A percentile compares a stretch with the other conserved stretches of the same genome.
phyloP scores from a whole-genome alignment of 2,329 filamentous ascomycete genomes.

The Albifimbria verrucaria region DNA sequence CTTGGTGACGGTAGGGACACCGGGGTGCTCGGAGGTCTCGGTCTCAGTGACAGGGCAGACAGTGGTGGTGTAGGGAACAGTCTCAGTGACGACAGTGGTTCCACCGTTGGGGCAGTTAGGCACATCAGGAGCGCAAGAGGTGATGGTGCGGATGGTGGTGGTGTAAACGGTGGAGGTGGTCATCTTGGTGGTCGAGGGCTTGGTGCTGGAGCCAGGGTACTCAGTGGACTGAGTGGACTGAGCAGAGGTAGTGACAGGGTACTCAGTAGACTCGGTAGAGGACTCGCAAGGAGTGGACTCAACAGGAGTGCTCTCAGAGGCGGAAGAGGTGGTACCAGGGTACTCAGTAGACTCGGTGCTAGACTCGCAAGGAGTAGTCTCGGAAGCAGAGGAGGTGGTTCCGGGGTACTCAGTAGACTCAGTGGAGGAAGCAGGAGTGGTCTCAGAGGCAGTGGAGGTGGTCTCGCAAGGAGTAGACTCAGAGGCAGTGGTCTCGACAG shows the following conservation, averaged over 20 bases:
- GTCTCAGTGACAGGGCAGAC: constrained; percentile 20
- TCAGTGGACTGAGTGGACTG: background rate
- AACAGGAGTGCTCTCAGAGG: background rate
- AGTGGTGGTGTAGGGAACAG: constrained; percentile 3
- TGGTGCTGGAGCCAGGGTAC: background rate
- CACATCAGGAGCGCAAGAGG: constrained; percentile 6
- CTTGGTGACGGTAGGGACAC: constrained; percentile 2
- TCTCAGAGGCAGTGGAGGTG: constrained; percentile 3
- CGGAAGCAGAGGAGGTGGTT: no score
- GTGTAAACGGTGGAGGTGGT: constrained; percentile 14
- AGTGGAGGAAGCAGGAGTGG: background rate
- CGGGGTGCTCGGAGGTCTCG: background rate
- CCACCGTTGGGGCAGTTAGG: constrained; percentile 3
- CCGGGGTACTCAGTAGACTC: background rate
- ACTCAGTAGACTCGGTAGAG: background rate
- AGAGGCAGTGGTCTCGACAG: background rate
- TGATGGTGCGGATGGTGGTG: constrained; percentile 12
- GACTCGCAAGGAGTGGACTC: background rate
- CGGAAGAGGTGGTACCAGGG: background rate
- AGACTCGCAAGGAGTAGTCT: no score
- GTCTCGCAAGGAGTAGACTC: background rate
- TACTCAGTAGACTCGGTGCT: constrained; percentile 1
- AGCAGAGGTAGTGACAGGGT: background rate
- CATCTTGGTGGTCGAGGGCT: constrained; percentile 2
- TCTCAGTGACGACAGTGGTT: constrained; percentile 19